A percentile compares a stretch with the other conserved stretches of the same genome.
Conservation (phyloP, 331 rosid genomes). For the Acacia concinna region DNA sequence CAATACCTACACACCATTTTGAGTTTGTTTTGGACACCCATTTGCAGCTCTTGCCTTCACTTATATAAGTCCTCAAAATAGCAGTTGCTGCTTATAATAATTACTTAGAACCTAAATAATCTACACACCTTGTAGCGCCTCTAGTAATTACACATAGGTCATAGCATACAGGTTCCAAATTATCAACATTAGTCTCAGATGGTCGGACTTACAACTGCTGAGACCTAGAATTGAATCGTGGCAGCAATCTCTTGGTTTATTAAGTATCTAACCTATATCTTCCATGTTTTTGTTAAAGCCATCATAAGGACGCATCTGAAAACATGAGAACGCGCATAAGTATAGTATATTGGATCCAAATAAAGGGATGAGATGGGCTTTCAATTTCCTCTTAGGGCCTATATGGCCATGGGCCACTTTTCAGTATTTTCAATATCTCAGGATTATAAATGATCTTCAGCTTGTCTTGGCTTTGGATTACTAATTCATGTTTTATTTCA, state of each 20-base stretch:
- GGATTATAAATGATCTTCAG: slow-evolving; percentile 10
- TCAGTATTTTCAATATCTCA: not conserved
- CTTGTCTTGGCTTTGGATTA: slow-evolving; percentile 13
- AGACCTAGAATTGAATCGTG: not conserved
- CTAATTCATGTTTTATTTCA: slow-evolving; percentile 21
- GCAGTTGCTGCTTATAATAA: not conserved
- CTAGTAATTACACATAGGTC: not conserved
- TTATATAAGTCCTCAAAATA: not conserved
- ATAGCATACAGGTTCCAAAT: not conserved
- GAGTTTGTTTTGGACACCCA: slow-evolving; percentile 4
- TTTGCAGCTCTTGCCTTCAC: slow-evolving; percentile 2
- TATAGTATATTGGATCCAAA: not conserved
- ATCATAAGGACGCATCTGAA: not conserved
- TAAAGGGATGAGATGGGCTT: not conserved
- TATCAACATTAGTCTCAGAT: not conserved
- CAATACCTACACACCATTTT: not conserved
- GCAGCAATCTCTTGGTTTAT: not conserved
- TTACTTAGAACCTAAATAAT: slow-evolving; percentile 9
- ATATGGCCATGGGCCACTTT: not conserved
- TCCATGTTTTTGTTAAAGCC: not conserved
- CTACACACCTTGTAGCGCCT: slow-evolving; percentile 11
- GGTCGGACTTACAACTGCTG: not conserved
- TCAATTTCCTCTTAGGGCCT: not conserved
- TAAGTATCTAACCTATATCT: not conserved
- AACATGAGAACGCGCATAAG: not conserved